Percentiles rank a stretch among this genome's conserved stretches.
These are phyloP conservation scores for Pistacia vera DNA, from an alignment of 345 rosid genomes.

Conservation along the genomic window DNA sequence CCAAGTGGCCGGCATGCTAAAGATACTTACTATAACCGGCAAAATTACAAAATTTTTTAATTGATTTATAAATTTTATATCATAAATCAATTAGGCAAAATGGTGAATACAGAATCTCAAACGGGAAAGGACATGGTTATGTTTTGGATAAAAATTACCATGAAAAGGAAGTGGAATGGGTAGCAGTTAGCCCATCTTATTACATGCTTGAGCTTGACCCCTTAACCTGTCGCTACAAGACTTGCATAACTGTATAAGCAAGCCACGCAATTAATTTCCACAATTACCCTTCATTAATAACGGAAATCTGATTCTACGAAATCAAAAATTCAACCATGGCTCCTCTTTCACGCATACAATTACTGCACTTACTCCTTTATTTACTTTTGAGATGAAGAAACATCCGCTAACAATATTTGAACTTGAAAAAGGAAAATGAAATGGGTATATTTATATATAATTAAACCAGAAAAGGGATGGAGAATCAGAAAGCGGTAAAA, in stretches of 20 bases:
- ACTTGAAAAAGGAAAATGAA: not conserved
- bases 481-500: conserved; percentile 22
- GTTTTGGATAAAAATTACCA: no score
- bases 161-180: not conserved
- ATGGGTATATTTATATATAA: not conserved
- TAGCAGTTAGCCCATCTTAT: conserved; percentile 16
- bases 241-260: conserved; percentile 6
- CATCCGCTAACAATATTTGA: conserved; percentile 18
- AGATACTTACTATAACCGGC: no score
- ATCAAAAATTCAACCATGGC: not conserved
- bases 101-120: no score
- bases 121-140: no score
- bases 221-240: not conserved
- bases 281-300: not conserved
- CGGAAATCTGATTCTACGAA: not conserved
- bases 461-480: not conserved
- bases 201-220: conserved; percentile 9
- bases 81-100: no score
- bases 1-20: no score
- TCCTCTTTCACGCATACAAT: not conserved
- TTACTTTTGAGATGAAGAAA: not conserved
- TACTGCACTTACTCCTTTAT: no score
- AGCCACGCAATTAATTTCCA: conserved; percentile 9
- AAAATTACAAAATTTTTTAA: no score
- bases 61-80: no score